A percentile compares a stretch with the other conserved stretches of the same genome.
phyloP scores from a whole-genome alignment of 2,329 filamentous ascomycete genomes.

The Cladosporium sp. region DNA sequence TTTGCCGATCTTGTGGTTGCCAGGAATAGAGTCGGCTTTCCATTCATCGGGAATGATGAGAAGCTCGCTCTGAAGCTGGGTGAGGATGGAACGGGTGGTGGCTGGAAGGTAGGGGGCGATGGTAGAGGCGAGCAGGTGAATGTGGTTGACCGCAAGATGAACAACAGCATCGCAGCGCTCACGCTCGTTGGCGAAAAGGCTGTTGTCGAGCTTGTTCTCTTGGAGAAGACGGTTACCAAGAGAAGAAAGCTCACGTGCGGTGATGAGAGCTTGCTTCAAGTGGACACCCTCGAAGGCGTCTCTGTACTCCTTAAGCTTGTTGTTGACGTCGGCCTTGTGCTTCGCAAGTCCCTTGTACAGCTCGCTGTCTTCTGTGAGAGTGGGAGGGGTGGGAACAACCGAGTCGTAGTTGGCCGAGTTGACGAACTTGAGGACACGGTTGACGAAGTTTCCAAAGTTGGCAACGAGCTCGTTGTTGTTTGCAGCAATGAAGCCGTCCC shows the following conservation, averaged over 20 bases:
- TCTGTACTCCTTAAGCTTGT: conserved; percentile 62
- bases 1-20: conserved; percentile 77
- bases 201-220: conserved; percentile 58
- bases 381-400: conserved; percentile 51
- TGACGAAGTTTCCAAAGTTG: conserved; percentile 61
- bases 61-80: conserved; percentile 59
- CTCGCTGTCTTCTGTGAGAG: conserved; percentile 17
- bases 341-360: conserved; percentile 29
- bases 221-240: conserved; percentile 58
- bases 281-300: conserved; percentile 66
- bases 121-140: conserved; percentile 74
- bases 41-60: conserved; percentile 52
- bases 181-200: conserved; percentile 56
- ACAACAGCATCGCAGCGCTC: conserved; percentile 60
- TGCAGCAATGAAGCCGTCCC: conserved; percentile 73
- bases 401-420: conserved; percentile 68
- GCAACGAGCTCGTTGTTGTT: conserved; percentile 89
- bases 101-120: conserved; percentile 81
- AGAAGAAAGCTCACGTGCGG: conserved; percentile 63
- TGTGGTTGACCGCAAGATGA: conserved; percentile 76
- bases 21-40: conserved; percentile 55
- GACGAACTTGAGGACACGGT: conserved; percentile 62
- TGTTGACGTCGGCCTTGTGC: conserved; percentile 60
- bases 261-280: conserved; percentile 62
- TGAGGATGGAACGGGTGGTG: conserved; percentile 69